Conservation (phyloP, 306 rosid species). For the Fagus crenata region DNA sequence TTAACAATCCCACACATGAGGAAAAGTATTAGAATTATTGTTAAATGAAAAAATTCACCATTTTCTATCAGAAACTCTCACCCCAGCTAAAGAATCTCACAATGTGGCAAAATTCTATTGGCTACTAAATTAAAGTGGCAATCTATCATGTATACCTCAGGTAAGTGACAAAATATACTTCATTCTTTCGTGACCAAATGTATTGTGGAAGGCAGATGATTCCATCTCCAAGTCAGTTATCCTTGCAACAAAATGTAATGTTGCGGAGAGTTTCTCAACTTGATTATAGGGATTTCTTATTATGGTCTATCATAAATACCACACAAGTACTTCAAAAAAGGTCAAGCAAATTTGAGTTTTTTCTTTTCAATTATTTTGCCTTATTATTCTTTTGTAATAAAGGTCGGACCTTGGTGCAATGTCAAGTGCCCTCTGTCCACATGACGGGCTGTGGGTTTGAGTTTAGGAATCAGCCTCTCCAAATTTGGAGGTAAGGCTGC, state of each 20-base stretch:
- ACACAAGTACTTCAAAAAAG: background rate
- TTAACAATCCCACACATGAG: too few species aligned
- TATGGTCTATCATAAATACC: background rate
- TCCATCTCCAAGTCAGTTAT: background rate
- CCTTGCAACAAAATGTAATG: background rate
- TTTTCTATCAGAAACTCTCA: background rate
- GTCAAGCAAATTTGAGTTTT: background rate
- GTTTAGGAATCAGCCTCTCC: too few species aligned
- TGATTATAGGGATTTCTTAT: background rate
- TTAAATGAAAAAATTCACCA: too few species aligned
- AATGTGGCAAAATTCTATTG: background rate
- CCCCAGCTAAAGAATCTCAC: background rate
- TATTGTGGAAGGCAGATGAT: background rate
- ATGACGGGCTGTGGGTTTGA: too few species aligned
- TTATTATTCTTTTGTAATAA: too few species aligned
- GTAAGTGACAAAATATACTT: too few species aligned
- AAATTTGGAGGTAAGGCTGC: too few species aligned
- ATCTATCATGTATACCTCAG: too few species aligned
- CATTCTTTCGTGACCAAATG: background rate
- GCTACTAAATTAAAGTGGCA: background rate
- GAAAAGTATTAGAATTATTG: too few species aligned
- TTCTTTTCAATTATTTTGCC: background rate
- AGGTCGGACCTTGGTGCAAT: too few species aligned
- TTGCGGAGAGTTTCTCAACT: background rate
- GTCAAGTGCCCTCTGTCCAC: too few species aligned